Conservation (phyloP, 345 rosid genomes). For the Rubroshorea leprosula region DNA sequence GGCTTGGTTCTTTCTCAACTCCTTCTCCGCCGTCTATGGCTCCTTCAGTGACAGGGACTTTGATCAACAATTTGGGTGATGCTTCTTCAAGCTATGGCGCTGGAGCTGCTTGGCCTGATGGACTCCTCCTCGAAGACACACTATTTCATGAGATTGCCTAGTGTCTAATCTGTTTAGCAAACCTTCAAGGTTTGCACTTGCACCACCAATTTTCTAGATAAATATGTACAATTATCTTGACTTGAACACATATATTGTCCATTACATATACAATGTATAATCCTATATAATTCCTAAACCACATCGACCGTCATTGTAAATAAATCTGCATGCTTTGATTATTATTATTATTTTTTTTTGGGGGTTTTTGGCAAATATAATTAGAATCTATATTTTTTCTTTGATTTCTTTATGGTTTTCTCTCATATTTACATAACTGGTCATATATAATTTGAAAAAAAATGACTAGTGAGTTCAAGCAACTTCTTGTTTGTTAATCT, state of each 20-base stretch:
- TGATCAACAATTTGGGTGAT: constrained; percentile 18
- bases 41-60: constrained; percentile 12
- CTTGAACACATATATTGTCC: background rate
- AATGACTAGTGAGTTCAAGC: no score
- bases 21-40: constrained; percentile 32
- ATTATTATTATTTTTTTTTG: no score
- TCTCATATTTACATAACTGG: no score
- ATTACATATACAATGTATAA: constrained; percentile 2
- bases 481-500: background rate
- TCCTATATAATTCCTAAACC: constrained; percentile 3
- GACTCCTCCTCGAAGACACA: constrained; percentile 43
- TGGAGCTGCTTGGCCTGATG: constrained; percentile 40
- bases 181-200: constrained; percentile 17
- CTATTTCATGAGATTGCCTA: constrained; percentile 41
- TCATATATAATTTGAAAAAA: no score
- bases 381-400: no score
- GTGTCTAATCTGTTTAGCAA: background rate
- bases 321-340: background rate
- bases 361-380: no score
- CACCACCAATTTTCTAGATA: constrained; percentile 17
- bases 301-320: background rate
- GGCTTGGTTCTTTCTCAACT: constrained; percentile 32
- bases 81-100: constrained; percentile 26
- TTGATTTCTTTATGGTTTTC: no score
- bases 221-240: background rate